Conservation (phyloP, 768 basidiomycete species). For the Pleurotus pulmonarius region DNA sequence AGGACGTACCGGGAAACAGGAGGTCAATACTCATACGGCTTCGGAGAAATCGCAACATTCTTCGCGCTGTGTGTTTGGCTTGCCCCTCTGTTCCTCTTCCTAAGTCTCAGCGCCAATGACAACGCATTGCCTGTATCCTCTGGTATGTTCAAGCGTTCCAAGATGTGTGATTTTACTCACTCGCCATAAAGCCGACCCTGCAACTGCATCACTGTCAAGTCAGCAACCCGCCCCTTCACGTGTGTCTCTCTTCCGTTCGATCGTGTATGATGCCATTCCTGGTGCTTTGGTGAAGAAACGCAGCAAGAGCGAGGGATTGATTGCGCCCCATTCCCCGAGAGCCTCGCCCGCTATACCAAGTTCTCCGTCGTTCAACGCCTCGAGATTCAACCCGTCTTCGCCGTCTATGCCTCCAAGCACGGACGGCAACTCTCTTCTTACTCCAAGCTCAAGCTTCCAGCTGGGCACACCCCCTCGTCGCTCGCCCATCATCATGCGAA, state of each 20-base stretch:
- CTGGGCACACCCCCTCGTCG: slow-evolving; percentile 36
- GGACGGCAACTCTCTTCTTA: slow-evolving; percentile 26
- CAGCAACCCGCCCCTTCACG: slow-evolving; percentile 25
- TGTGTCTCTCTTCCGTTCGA: slow-evolving; percentile 65
- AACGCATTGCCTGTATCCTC: slow-evolving; percentile 83
- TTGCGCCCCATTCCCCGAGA: slow-evolving; percentile 59
- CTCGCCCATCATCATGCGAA: neutral
- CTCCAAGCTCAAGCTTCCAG: slow-evolving; percentile 36
- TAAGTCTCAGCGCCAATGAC: slow-evolving; percentile 95
- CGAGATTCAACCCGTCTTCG: slow-evolving; percentile 26
- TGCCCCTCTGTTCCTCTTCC: slow-evolving; percentile 88
- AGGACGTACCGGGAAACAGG: slow-evolving; percentile 41
- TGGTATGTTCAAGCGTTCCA: slow-evolving; percentile 28
- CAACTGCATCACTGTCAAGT: slow-evolving; percentile 31
- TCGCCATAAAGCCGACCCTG: slow-evolving; percentile 29
- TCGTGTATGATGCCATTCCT: slow-evolving; percentile 48
- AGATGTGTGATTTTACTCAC: neutral
- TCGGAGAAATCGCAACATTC: slow-evolving; percentile 79
- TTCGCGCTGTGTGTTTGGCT: slow-evolving; percentile 87
- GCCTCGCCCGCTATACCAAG: slow-evolving; percentile 1
- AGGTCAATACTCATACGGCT: slow-evolving; percentile 25
- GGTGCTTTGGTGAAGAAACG: slow-evolving; percentile 38
- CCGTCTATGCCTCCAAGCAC: slow-evolving; percentile 14
- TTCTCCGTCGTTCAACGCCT: slow-evolving; percentile 4
- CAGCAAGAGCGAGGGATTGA: slow-evolving; percentile 63